Evolutionary conservation across 2,329 filamentous ascomycete species (phyloP).

Genomic region (Fusarium foetens): DNA sequence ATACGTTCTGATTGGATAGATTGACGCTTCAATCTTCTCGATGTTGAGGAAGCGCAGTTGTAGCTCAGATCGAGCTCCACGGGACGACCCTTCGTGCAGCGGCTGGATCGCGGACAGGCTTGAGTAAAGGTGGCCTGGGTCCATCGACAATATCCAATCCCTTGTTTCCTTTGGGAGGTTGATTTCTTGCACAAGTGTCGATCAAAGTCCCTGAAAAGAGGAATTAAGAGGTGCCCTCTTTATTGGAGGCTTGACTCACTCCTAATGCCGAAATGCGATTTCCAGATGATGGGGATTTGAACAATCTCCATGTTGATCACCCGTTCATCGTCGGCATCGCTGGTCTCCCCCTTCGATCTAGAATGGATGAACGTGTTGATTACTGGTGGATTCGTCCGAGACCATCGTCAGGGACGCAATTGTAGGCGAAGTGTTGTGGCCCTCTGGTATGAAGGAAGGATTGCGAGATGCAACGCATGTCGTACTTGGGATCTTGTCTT

Average conservation of each 20-base stretch:
- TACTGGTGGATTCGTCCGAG: background rate
- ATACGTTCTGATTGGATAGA: slow-evolving; percentile 27
- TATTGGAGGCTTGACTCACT: background rate
- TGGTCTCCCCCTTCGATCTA: background rate
- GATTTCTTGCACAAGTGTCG: slow-evolving; percentile 14
- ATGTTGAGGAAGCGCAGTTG: slow-evolving; percentile 43
- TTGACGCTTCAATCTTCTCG: slow-evolving; percentile 26
- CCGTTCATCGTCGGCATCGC: slow-evolving; percentile 1
- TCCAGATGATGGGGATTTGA: slow-evolving; percentile 3
- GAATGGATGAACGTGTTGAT: background rate
- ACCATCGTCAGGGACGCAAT: background rate
- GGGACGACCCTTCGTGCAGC: slow-evolving; percentile 43
- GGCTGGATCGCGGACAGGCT: slow-evolving; percentile 10
- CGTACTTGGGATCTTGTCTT: slow-evolving; percentile 2
- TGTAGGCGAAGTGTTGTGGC: background rate
- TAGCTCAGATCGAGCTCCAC: slow-evolving; percentile 46
- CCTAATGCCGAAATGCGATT: background rate
- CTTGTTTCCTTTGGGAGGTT: background rate
- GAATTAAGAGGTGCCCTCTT: background rate
- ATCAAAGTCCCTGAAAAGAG: slow-evolving; percentile 19
- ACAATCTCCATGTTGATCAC: slow-evolving; percentile 27
- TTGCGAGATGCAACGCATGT: background rate
- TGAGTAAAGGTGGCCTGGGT: slow-evolving; percentile 17
- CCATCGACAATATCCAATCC: slow-evolving; percentile 2
- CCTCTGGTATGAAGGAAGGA: background rate